Percentiles rank a stretch among this genome's conserved stretches.
Conservation (phyloP, 306 rosid genomes). For the Sindora glabra region DNA sequence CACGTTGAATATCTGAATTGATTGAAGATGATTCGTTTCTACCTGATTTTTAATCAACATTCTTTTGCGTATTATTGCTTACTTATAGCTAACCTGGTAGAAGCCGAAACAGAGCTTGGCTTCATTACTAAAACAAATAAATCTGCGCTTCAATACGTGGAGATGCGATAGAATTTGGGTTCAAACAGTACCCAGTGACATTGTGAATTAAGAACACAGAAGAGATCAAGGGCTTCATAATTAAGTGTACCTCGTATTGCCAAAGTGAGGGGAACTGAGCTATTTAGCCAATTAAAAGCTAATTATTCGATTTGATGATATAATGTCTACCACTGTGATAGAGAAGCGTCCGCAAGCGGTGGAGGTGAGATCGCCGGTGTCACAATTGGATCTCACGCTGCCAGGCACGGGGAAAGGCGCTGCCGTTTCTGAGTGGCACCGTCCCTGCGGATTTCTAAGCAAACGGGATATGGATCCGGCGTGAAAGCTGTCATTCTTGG, state of each 20-base stretch:
- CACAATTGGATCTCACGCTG: conserved; percentile 32
- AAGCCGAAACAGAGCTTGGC: conserved; percentile 1
- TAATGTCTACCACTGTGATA: not conserved
- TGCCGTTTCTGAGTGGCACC: conserved; percentile 22
- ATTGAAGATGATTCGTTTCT: not conserved
- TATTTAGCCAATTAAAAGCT: not conserved
- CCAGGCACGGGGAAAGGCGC: conserved; percentile 12
- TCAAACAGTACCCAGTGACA: not conserved
- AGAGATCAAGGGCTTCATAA: not conserved
- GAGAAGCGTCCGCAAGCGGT: not conserved
- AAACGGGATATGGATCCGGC: conserved; percentile 15
- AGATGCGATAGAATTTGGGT: conserved; percentile 6
- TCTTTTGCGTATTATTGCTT: too few relatives aligned
- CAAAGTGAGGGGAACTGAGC: not conserved
- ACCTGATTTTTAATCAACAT: not conserved
- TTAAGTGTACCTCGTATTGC: conserved; percentile 15
- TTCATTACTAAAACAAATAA: not conserved
- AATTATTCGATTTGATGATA: conserved; percentile 1
- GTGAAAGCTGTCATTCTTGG: not conserved
- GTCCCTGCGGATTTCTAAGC: not conserved
- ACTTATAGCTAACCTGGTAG: too few relatives aligned
- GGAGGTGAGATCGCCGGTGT: conserved; percentile 40
- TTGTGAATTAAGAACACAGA: not conserved
- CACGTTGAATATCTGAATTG: too few relatives aligned
- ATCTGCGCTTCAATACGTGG: not conserved